Percentiles rank a stretch among this genome's conserved stretches.
Evolutionary conservation across 257 asterid genomes (phyloP).

Genomic region (Osmanthus fragrans): DNA sequence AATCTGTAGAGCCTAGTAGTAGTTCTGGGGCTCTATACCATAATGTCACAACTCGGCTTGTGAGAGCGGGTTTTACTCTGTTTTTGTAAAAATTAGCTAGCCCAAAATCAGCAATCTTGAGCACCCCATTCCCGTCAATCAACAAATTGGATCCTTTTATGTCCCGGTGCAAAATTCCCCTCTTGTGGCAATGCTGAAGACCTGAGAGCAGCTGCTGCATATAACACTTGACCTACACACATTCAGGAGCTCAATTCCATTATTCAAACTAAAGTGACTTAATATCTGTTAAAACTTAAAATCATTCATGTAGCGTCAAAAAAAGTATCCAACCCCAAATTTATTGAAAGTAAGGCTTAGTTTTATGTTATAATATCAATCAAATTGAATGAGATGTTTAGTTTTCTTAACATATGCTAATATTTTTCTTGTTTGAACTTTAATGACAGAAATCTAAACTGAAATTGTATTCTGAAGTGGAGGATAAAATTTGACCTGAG

Average conservation of each 20-base stretch:
- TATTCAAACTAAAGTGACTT: not conserved
- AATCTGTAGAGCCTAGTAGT: slow-evolving; percentile 68
- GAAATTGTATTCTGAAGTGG: not conserved
- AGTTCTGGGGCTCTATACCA: slow-evolving; percentile 92
- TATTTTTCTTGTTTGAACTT: not conserved
- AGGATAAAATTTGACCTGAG: slow-evolving; percentile 52
- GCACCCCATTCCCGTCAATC: slow-evolving; percentile 66
- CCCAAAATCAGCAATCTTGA: slow-evolving; percentile 84
- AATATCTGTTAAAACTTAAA: not conserved
- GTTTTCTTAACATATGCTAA: not conserved
- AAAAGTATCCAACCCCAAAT: not conserved
- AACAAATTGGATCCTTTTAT: slow-evolving; percentile 72
- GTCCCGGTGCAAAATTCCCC: slow-evolving; percentile 80
- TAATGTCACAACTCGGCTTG: slow-evolving; percentile 75
- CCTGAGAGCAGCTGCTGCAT: slow-evolving; percentile 80
- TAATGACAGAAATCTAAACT: not conserved
- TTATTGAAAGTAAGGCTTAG: not conserved
- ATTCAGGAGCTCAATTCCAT: not conserved
- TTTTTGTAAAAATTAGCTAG: slow-evolving; percentile 55
- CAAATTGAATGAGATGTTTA: not conserved
- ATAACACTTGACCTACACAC: slow-evolving; percentile 63
- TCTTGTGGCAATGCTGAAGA: slow-evolving; percentile 76
- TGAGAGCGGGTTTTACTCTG: slow-evolving; percentile 47
- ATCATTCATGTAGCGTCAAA: not conserved
- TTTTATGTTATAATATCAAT: too few relatives aligned